Conservation (phyloP, 2,329 filamentous ascomycete genomes). For the Colletotrichum kahawae region DNA sequence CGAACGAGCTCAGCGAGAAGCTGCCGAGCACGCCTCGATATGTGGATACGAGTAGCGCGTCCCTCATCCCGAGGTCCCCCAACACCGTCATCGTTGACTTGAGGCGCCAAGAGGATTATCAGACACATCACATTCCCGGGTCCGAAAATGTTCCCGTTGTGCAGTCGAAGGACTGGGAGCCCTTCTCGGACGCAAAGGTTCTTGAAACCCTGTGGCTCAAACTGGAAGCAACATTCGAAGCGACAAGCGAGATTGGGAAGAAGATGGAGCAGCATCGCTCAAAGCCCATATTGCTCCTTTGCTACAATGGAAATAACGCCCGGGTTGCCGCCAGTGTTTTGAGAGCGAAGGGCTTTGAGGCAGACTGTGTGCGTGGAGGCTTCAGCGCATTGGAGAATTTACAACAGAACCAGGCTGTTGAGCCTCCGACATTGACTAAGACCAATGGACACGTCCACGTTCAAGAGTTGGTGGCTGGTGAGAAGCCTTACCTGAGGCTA, state of each 20-base stretch:
- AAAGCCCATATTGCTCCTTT: conserved; percentile 50
- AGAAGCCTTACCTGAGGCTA: neutral
- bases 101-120: conserved; percentile 46
- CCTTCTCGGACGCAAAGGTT: conserved; percentile 49
- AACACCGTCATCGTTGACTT: conserved; percentile 48
- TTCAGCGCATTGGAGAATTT: conserved; percentile 25
- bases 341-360: conserved; percentile 52
- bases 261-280: conserved; percentile 24
- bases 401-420: neutral
- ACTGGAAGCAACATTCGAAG: conserved; percentile 46
- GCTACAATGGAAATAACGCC: conserved; percentile 60
- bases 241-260: conserved; percentile 2
- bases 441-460: neutral
- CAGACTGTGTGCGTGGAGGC: conserved; percentile 52
- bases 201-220: conserved; percentile 52
- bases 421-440: neutral
- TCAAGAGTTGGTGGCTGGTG: neutral
- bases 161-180: conserved; percentile 37
- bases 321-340: conserved; percentile 59
- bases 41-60: neutral
- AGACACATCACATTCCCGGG: conserved; percentile 44
- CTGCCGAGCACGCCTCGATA: conserved; percentile 4
- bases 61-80: conserved; percentile 15
- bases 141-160: conserved; percentile 51
- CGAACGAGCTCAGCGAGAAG: neutral